Percentiles rank a stretch among this genome's conserved stretches.
Evolutionary conservation across 371 early-diverging fungal species (phyloP).

Genomic region (Rhizopus sp.): DNA sequence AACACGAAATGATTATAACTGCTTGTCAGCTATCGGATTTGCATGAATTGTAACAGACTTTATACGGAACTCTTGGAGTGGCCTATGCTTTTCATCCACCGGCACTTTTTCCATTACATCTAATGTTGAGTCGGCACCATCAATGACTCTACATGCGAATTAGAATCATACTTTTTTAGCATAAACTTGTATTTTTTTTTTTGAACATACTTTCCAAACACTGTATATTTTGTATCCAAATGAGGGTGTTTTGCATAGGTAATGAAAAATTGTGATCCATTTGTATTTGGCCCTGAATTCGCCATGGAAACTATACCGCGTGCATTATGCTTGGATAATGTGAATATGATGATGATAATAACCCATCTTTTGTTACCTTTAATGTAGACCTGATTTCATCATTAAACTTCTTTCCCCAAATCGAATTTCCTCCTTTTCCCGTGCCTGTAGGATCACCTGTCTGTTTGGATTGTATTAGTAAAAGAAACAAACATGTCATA

Average conservation of each 20-base stretch:
- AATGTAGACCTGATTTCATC: constrained; percentile 87
- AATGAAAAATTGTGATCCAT: constrained; percentile 94
- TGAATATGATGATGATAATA: not conserved
- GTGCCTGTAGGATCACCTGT: constrained; percentile 92
- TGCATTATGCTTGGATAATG: constrained; percentile 67
- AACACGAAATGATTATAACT: constrained; percentile 6
- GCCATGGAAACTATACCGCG: constrained; percentile 94
- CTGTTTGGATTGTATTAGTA: constrained; percentile 31
- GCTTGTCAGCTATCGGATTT: constrained; percentile 90
- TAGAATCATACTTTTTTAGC: not conserved
- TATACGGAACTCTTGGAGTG: constrained; percentile 81
- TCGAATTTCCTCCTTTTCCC: constrained; percentile 87
- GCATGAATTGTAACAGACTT: constrained; percentile 88
- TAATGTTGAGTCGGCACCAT: constrained; percentile 83
- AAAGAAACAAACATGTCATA: not conserved
- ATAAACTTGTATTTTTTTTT: not conserved
- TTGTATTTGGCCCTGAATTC: constrained; percentile 89
- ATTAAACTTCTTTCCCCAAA: constrained; percentile 84
- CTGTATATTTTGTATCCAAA: constrained; percentile 90
- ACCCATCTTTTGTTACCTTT: constrained; percentile 54
- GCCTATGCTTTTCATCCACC: constrained; percentile 84
- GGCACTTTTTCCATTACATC: constrained; percentile 87
- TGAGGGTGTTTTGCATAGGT: constrained; percentile 83
- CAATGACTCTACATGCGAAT: constrained; percentile 70
- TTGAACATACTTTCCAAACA: constrained; percentile 85